phyloP scores from a whole-genome alignment of 2,329 filamentous ascomycete genomes.

The Aspergillus niger region DNA sequence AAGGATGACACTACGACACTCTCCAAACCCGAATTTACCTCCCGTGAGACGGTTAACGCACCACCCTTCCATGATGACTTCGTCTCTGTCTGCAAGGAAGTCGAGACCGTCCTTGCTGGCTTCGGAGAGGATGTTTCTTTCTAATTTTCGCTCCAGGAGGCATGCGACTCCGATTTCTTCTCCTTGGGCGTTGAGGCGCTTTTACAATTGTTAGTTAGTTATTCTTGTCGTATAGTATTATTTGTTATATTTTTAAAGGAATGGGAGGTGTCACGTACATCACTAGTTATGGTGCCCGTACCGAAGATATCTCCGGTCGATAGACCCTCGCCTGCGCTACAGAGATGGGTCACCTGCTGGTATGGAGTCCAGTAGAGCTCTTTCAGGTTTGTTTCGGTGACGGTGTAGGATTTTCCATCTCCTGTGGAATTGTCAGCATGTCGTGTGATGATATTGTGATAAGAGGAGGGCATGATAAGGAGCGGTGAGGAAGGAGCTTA shows the following conservation, averaged over 20 bases:
- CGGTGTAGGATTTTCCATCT: conserved; percentile 25
- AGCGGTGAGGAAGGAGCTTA: neutral
- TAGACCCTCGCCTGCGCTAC: conserved; percentile 26
- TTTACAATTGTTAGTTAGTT: too few relatives aligned
- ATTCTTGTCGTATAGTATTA: too few relatives aligned
- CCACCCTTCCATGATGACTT: conserved; percentile 20
- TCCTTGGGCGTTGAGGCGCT: conserved; percentile 12
- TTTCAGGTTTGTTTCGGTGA: conserved; percentile 26
- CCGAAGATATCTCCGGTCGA: conserved; percentile 29
- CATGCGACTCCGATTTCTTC: conserved; percentile 19
- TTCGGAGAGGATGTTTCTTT: conserved; percentile 6
- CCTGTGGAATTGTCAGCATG: conserved; percentile 11
- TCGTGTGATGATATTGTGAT: neutral
- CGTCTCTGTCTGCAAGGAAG: conserved; percentile 19
- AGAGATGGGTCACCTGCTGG: conserved; percentile 27
- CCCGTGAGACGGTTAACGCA: conserved; percentile 14
- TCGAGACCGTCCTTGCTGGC: conserved; percentile 3
- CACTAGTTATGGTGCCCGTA: conserved; percentile 28
- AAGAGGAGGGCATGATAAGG: neutral
- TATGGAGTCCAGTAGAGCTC: conserved; percentile 31
- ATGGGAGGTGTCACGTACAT: conserved; percentile 3
- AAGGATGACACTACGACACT: conserved; percentile 13
- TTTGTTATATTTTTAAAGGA: neutral
- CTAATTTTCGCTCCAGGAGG: conserved; percentile 15
- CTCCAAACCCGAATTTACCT: conserved; percentile 15